These are phyloP conservation scores for Arachis stenosperma DNA, from an alignment of 306 rosid genomes.

Conservation along the genomic window DNA sequence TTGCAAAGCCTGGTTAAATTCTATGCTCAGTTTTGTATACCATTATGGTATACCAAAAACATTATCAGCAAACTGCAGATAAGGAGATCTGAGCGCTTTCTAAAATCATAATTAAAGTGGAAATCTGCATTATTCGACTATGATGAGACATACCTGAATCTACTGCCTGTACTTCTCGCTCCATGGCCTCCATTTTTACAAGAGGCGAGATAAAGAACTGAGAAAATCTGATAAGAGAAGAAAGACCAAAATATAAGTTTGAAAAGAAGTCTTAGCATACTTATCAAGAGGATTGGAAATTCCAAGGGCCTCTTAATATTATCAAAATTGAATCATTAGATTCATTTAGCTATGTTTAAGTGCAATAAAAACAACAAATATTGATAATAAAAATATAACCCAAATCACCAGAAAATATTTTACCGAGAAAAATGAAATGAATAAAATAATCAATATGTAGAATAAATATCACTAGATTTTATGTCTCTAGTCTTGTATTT, in stretches of 20 bases:
- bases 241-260: constrained; percentile 26
- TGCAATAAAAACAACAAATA: constrained; percentile 22
- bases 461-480: constrained; percentile 11
- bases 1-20: constrained; percentile 90
- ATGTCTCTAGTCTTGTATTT: constrained; percentile 13
- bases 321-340: constrained; percentile 9
- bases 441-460: constrained; percentile 14
- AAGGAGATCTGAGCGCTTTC: constrained; percentile 28
- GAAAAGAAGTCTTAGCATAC: constrained; percentile 32
- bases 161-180: constrained; percentile 92
- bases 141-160: constrained; percentile 76
- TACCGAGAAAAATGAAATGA: constrained; percentile 2
- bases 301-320: constrained; percentile 2
- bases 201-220: constrained; percentile 95
- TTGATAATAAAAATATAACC: constrained; percentile 18
- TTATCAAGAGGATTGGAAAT: constrained; percentile 10
- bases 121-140: constrained; percentile 27
- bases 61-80: constrained; percentile 41
- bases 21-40: constrained; percentile 57
- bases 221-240: constrained; percentile 72
- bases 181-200: constrained; percentile 92
- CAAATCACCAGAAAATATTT: constrained; percentile 6
- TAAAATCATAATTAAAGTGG: constrained; percentile 9
- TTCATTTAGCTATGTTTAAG: constrained; percentile 17
- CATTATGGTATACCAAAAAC: constrained; percentile 43